Base-by-base conservation (phyloP, 139 green algal genomes). In the Gonium pectorale region DNA sequence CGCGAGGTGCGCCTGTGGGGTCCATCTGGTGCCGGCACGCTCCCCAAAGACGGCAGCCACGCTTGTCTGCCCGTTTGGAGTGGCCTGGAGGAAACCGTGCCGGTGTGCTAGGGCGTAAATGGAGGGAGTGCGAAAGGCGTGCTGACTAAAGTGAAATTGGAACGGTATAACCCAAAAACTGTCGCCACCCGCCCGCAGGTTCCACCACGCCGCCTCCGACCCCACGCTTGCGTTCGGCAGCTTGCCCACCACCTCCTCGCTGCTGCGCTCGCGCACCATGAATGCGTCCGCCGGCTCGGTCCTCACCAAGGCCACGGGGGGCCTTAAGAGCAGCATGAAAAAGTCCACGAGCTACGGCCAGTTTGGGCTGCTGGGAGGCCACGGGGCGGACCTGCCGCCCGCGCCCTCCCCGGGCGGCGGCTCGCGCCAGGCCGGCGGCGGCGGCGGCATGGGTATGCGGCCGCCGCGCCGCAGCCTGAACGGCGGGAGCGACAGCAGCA, bases 401-500 rank as follows among this genome's bases (percentile, higher is more conserved):
- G 54, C 3, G 73, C 27, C 11, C 43, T 5, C 19, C 24, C 3
- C 46, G 72, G 35, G 31, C 0, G 72, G 26, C 27, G n/a, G 69
- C 69, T 56, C n/a, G n/a, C n/a, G n/a, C n/a, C n/a, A n/a, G n/a
- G n/a, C n/a, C 51, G 35, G 31, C 0, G 72, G 26, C 27, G n/a
- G 69, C 69, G 44, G 70, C n/a, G n/a, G 44, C 15, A n/a, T n/a
- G n/a, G n/a, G n/a, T n/a, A n/a, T n/a, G n/a, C 46, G 70, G 6
- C 43, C 70, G 24, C 31, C 51, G 4, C 73, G 73, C 0, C 29
- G 3, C 35, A 54, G 31, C 0, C 54, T 81, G 27, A 81, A 67
- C 11, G 73, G 73, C 40, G 73, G 73, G 38, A 81, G 73, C 38
- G 73, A 51, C 56, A 51, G 73, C 73, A 81, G 73, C 73, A 60